Evolutionary conservation across 805 yeast species (phyloP), one percentile per base, ranked within the genome.

Genomic region (Cyberlindnera mrakii): DNA sequence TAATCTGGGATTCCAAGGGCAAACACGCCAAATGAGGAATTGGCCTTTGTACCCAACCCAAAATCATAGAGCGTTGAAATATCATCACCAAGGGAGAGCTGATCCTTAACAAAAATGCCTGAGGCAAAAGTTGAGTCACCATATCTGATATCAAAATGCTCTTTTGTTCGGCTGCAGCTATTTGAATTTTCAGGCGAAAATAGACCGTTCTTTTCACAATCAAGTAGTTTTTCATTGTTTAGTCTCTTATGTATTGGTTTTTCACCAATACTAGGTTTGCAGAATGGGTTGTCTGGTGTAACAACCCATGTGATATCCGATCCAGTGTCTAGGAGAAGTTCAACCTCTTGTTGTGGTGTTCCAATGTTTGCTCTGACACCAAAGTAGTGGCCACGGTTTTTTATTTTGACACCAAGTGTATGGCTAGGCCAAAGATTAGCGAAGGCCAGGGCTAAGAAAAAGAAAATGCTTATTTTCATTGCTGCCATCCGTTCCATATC

Each of bases 31-130:
- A 32, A 78, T 74, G 44, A 84, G 62, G 46, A 40, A 29, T 65
- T 63, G 1, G 68, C 54, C 14, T 45, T 45, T n/a, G 51, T 51
- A 8, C 64, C 68, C 14, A 62, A 53, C 5, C 62, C 69, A 40
- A 62, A 58, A 7, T 57, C 50, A 40, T 71, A 59, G 41, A 58
- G 54, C 2, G 74, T 58, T 14, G 64, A 60, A 20, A 59, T 45
- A 44, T 60, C 47, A 16, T 53, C 50, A 6, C 44, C 48, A 29
- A 46, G 10, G n/a, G 35, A 35, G 19, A 48, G 4, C 1, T 30
- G 29, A 35, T 60, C 67, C 10, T 46, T 47, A 30, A 86, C 91
- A 74, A 77, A 78, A 14, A 53, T 47, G 9, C 85, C 86, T 3
- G 55, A 39, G 6, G 78, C 80, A 39, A 56, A 66, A 9, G 71